A percentile compares a stretch with the other conserved stretches of the same genome.
phyloP scores from a whole-genome alignment of 768 basidiomycete species.

The Aureoboletus auriporus region DNA sequence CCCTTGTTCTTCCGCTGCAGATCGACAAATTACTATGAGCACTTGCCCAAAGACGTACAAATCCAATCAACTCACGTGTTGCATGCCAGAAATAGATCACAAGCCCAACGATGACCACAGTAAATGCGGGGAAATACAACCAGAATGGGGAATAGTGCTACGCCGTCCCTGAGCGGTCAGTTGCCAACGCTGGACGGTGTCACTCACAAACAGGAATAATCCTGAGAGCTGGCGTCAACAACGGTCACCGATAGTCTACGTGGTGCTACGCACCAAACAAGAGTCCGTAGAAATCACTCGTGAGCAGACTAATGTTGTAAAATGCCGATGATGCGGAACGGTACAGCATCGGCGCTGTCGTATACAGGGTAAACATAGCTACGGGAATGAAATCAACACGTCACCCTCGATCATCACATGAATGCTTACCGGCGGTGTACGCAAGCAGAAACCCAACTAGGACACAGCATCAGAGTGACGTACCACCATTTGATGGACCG shows the following conservation, averaged over 20 bases:
- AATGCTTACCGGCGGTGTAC: constrained; percentile 40
- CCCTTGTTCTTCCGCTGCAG: constrained; percentile 70
- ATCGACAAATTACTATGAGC: constrained; percentile 6
- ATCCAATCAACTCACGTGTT: constrained; percentile 55
- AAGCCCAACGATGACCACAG: constrained; percentile 65
- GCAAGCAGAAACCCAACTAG: constrained; percentile 51
- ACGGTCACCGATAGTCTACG: background rate
- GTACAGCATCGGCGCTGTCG: constrained; percentile 80
- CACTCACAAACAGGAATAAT: constrained; percentile 50
- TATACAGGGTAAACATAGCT: constrained; percentile 86
- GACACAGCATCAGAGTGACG: background rate
- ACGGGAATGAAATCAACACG: background rate
- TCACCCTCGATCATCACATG: background rate
- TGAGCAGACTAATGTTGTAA: constrained; percentile 82
- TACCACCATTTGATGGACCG: too few species aligned
- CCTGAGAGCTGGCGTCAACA: constrained; percentile 25
- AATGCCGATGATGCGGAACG: constrained; percentile 82
- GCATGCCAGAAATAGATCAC: constrained; percentile 85
- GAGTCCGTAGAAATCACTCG: constrained; percentile 85
- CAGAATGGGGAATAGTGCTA: constrained; percentile 83
- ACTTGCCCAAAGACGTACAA: background rate
- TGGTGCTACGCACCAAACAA: constrained; percentile 50
- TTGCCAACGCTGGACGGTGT: background rate
- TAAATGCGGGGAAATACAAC: constrained; percentile 84
- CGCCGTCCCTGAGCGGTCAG: constrained; percentile 4